Evolutionary conservation across 441 rosid genomes (phyloP), one percentile per base, ranked within the genome.

Genomic region (Gossypium gossypioides): DNA sequence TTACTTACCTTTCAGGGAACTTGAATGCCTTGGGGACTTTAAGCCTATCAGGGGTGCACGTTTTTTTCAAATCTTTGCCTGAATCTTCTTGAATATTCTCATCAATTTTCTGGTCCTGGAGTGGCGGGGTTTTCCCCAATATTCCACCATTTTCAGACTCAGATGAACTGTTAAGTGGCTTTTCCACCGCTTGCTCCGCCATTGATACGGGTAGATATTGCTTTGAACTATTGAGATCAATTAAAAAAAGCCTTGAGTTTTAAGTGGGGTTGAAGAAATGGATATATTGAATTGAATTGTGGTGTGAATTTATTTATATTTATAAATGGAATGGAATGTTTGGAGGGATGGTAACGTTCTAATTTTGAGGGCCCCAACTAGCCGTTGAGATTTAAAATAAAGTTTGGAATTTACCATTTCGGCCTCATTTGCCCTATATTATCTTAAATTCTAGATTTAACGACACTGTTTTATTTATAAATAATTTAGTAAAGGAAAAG

Each of bases 11-110:
- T 85, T 89, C 96, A 1, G 93, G 90, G 77, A 84, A 82, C 80
- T 86, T 88, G 48, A 88, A 90, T 8, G 96, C 91, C 77, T 85
- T 78, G 22, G 97, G 94, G 44, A 91, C 84, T 67, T 82, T 80
- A 34, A 93, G 87, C 18, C 83, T 91, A 78, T 87, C 96, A 0
- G 91, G 98, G 50, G 93, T 87, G 46, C 51, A 37, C 21, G 79
- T 69, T 71, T 84, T 91, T 34, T 80, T 69, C 67, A 84, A 24
- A 66, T 89, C 90, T 2, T 74, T 78, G 62, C 70, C 44, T 1
- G 84, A 72, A 59, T 71, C 80, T 54, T 69, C 77, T 52, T 51
- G 78, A 21, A 80, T 63, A 25, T 80, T 77, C 13, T 74, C 74
- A 15, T 77, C 77, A 3, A 9, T 40, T 22, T 56, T 6, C 62